A percentile compares a stretch with the other conserved stretches of the same genome.
phyloP scores from a whole-genome alignment of 371 early-diverging fungal genomes.

The Mortierella sp. region DNA sequence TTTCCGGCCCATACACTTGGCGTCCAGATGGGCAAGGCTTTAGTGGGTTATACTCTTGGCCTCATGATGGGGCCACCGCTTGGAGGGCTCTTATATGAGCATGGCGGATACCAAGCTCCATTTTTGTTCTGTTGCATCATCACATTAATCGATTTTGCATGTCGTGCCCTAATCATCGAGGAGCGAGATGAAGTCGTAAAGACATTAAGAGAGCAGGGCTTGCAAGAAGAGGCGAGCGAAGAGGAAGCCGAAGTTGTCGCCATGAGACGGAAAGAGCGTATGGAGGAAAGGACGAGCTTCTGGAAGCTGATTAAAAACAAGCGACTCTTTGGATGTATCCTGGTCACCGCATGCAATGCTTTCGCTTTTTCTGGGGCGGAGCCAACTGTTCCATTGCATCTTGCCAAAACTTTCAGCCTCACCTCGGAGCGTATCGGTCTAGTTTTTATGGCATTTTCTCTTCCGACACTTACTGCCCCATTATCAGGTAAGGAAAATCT shows the following conservation, averaged over 20 bases:
- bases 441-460: slow-evolving; percentile 65
- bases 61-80: slow-evolving; percentile 71
- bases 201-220: slow-evolving; percentile 30
- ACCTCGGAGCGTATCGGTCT: slow-evolving; percentile 66
- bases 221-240: slow-evolving; percentile 36
- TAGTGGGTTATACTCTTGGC: slow-evolving; percentile 72
- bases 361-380: slow-evolving; percentile 55
- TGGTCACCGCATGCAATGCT: slow-evolving; percentile 49
- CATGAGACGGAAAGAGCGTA: slow-evolving; percentile 19
- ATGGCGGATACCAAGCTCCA: slow-evolving; percentile 74
- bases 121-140: slow-evolving; percentile 78
- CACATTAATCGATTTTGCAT: slow-evolving; percentile 68
- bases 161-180: slow-evolving; percentile 66
- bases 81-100: slow-evolving; percentile 69
- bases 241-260: slow-evolving; percentile 39
- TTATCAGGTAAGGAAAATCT: slow-evolving; percentile 22
- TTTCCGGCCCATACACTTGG: slow-evolving; percentile 69
- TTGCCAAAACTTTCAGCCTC: slow-evolving; percentile 65
- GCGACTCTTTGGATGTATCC: slow-evolving; percentile 37
- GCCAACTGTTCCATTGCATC: slow-evolving; percentile 67
- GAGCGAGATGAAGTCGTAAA: slow-evolving; percentile 56
- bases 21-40: slow-evolving; percentile 69
- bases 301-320: slow-evolving; percentile 46
- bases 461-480: slow-evolving; percentile 44
- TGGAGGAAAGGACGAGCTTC: slow-evolving; percentile 29